phyloP scores from a whole-genome alignment of 1,284 basidiomycete genomes.

The Melampsora larici-populina region DNA sequence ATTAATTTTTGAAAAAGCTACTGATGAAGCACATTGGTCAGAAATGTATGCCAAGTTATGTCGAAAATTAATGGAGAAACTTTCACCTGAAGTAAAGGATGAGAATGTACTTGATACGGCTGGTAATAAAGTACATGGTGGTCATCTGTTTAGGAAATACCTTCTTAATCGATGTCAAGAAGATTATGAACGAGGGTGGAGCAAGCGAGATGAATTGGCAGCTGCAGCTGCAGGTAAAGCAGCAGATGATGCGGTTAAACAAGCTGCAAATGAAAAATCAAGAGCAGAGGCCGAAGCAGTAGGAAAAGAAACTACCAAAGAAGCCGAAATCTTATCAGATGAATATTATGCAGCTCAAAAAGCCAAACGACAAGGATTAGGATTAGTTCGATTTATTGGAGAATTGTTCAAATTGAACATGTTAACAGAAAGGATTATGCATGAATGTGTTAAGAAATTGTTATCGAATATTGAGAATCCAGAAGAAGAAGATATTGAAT shows the following conservation, averaged over 20 bases:
- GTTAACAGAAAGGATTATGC: conserved; percentile 91
- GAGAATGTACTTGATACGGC: conserved; percentile 72
- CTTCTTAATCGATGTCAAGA: conserved; percentile 87
- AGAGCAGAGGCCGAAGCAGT: conserved; percentile 57
- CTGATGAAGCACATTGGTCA: conserved; percentile 89
- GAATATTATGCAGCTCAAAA: conserved; percentile 97
- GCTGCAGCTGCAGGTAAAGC: conserved; percentile 59
- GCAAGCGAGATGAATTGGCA: conserved; percentile 59
- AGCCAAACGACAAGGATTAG: conserved; percentile 92
- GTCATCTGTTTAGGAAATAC: conserved; percentile 82
- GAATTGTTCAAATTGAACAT: conserved; percentile 96
- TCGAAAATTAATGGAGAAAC: conserved; percentile 85
- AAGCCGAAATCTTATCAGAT: conserved; percentile 68
- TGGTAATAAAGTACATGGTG: conserved; percentile 78
- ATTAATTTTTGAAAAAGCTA: conserved; percentile 95
- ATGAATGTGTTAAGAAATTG: conserved; percentile 91
- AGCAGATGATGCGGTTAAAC: conserved; percentile 60
- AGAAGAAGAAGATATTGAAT: conserved; percentile 96
- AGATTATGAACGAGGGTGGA: conserved; percentile 84
- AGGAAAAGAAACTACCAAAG: conserved; percentile 52
- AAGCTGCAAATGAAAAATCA: conserved; percentile 54
- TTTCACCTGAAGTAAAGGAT: conserved; percentile 80
- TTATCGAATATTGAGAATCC: conserved; percentile 87
- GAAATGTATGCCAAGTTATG: conserved; percentile 96
- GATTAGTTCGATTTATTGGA: conserved; percentile 95